These are phyloP conservation scores for Talaromyces wortmannii DNA, from an alignment of 495 filamentous ascomycete species.

Conservation along the genomic window DNA sequence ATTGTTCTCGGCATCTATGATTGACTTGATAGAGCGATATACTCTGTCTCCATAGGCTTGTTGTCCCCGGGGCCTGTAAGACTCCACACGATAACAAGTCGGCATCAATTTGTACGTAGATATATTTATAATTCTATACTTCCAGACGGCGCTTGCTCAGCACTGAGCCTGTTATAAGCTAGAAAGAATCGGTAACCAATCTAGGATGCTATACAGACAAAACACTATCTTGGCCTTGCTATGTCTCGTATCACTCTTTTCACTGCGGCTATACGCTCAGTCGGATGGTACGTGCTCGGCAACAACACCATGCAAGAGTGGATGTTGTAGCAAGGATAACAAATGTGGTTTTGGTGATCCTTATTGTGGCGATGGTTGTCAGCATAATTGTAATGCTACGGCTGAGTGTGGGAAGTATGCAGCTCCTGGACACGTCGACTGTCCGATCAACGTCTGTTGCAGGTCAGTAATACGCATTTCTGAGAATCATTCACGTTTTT, in stretches of 20 bases:
- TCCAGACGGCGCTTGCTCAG: no score
- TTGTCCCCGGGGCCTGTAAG: no score
- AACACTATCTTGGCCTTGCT: not conserved
- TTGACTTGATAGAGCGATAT: no score
- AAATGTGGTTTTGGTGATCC: not conserved
- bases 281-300: not conserved
- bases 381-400: conserved; percentile 25
- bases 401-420: conserved; percentile 28
- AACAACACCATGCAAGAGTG: not conserved
- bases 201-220: not conserved
- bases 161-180: not conserved
- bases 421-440: conserved; percentile 5
- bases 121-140: no score
- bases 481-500: not conserved
- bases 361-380: conserved; percentile 7
- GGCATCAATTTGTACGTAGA: no score
- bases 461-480: not conserved
- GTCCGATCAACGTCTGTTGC: conserved; percentile 22
- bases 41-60: no score
- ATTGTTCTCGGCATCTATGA: no score
- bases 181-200: not conserved
- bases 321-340: not conserved
- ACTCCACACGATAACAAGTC: no score
- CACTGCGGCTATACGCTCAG: not conserved
- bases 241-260: not conserved